These are phyloP conservation scores for Leccinum subtestaceum DNA, from an alignment of 768 basidiomycete genomes.

Conservation along the genomic window DNA sequence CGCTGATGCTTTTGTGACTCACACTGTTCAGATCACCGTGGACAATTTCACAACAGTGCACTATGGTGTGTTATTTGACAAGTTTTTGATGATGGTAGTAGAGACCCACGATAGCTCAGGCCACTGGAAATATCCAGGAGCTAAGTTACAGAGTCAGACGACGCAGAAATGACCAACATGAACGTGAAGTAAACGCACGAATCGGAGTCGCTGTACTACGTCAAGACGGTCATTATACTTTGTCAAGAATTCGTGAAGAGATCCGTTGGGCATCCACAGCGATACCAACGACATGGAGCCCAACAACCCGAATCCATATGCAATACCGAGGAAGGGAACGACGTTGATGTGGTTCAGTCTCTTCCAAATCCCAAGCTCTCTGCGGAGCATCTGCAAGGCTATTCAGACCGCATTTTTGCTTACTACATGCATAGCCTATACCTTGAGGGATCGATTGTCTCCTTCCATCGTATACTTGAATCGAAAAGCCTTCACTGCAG, in stretches of 20 bases:
- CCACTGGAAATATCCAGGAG: not conserved
- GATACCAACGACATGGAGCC: not conserved
- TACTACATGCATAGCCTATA: not conserved
- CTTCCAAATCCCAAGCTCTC: not conserved
- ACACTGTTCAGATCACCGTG: not conserved
- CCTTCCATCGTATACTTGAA: not conserved
- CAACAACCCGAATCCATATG: not conserved
- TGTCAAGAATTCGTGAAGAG: not conserved
- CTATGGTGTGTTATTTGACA: not conserved
- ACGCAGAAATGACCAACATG: not conserved
- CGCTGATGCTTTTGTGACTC: not conserved
- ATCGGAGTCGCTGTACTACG: not conserved
- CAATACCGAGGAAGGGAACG: not conserved
- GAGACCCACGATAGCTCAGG: not conserved
- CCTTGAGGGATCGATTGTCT: not conserved
- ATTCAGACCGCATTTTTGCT: not conserved
- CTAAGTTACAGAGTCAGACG: not conserved
- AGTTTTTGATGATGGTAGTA: not conserved
- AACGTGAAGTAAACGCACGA: not conserved
- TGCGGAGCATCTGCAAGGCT: not conserved
- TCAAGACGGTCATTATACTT: not conserved
- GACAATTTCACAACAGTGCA: not conserved
- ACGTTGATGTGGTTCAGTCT: not conserved
- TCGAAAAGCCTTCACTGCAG: not conserved
- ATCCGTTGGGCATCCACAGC: not conserved